Evolutionary conservation across 495 filamentous ascomycete genomes (phyloP), one percentile per base, ranked within the genome.

Genomic region (Achaetomiella virescens): DNA sequence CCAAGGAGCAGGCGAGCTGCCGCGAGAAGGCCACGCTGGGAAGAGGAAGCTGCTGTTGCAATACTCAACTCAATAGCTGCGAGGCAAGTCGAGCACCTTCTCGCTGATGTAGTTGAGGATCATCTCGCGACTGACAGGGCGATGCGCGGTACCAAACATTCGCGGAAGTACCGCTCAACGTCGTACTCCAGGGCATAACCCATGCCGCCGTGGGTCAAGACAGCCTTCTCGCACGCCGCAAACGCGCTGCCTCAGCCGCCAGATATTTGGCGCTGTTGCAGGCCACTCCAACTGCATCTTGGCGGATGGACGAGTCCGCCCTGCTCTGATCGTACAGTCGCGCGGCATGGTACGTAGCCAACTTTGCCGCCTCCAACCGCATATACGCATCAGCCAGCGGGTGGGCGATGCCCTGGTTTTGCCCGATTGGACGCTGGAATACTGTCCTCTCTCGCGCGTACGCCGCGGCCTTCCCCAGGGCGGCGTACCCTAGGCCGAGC

Each of bases 131-230:
- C 84, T 87, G 1, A 90, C 84, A 1, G 86, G 6, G 87, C 85
- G 45, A 92, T 86, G 18, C 87, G 71, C 15, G 88, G 87, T 20
- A 90, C 86, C 41, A 89, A 78, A 52, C 82, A 84, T 65, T 90
- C 88, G 27, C 87, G 72, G 51, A 91, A 68, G 69, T 86, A 90
- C 21, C 87, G 72, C 70, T 92, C 88, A 1, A 90, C 87, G 67
- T 90, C 83, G 62, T 87, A 90, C 63, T 91, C 86, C 56, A 81
- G 76, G 1, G 87, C 87, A 66, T 90, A 90, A 3, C 86, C 85
- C 84, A 90, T 89, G 0, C 85, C 87, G 9, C 86, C 87, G 56
- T 85, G 82, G 14, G 78, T 78, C 56, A 89, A 59, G 14, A 85
- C 81, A 7, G 84, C 83, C 29, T 81, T 71, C 66, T 90, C 87